A percentile compares a stretch with the other conserved stretches of the same genome.
These are phyloP conservation scores for Coemansia sp. DNA, from an alignment of 192 early-diverging fungal genomes.

Conservation along the genomic window DNA sequence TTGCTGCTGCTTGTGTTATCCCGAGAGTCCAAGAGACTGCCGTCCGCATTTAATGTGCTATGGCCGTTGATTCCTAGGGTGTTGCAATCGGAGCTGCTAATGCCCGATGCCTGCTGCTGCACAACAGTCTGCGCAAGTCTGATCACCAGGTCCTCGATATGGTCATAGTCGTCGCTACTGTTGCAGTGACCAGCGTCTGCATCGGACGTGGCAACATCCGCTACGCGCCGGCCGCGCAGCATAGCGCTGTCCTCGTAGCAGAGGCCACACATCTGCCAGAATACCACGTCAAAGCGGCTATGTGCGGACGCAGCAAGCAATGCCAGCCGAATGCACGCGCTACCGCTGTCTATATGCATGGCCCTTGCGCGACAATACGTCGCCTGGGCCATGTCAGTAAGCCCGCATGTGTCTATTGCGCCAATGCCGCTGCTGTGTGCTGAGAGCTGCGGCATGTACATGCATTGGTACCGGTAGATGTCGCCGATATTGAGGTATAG, in stretches of 20 bases:
- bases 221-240: not conserved
- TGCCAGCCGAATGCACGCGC: slow-evolving; percentile 35
- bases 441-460: slow-evolving; percentile 39
- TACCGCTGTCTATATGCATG: slow-evolving; percentile 31
- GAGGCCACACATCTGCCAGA: slow-evolving; percentile 43
- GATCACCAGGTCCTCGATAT: slow-evolving; percentile 28
- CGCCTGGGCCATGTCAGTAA: slow-evolving; percentile 26
- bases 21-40: not conserved
- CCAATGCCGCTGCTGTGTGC: slow-evolving; percentile 12
- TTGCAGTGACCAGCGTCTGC: not conserved
- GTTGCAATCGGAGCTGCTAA: not conserved
- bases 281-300: slow-evolving; percentile 29
- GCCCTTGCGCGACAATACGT: slow-evolving; percentile 35
- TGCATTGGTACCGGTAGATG: slow-evolving; percentile 44
- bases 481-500: slow-evolving; percentile 38
- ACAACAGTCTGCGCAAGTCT: slow-evolving; percentile 17
- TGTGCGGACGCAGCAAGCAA: slow-evolving; percentile 26
- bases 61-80: not conserved
- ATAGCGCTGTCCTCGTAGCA: slow-evolving; percentile 23
- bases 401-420: slow-evolving; percentile 8
- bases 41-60: not conserved
- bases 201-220: not conserved
- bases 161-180: slow-evolving; percentile 14
- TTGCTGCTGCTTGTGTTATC: slow-evolving; percentile 1
- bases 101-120: not conserved